Evolutionary conservation across 352 stramenopile species (phyloP).

Genomic region (Phytopythium oedochilum): DNA sequence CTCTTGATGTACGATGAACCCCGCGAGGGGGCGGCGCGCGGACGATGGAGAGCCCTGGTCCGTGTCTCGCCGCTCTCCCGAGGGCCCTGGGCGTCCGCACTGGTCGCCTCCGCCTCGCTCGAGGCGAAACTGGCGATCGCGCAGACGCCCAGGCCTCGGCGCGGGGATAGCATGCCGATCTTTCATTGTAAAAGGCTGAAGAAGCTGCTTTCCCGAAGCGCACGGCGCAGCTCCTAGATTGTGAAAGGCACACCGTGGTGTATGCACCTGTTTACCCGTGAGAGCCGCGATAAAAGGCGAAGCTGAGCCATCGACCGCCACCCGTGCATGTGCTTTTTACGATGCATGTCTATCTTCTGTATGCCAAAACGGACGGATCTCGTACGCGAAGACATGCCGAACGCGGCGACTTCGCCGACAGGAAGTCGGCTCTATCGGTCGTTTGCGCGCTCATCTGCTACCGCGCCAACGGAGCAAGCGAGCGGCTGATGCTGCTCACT

Average conservation of each 20-base stretch:
- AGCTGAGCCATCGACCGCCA: constrained; percentile 47
- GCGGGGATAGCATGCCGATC: constrained; percentile 11
- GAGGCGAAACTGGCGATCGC: background rate
- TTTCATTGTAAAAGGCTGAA: constrained; percentile 38
- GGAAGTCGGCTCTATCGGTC: constrained; percentile 29
- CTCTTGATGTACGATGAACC: constrained; percentile 3
- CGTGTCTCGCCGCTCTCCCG: background rate
- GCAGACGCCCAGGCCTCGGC: background rate
- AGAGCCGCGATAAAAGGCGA: constrained; percentile 64
- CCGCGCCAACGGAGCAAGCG: constrained; percentile 45
- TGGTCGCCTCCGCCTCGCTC: background rate
- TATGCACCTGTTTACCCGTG: constrained; percentile 8
- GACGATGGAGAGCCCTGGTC: background rate
- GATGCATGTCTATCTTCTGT: background rate
- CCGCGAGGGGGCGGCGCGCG: background rate
- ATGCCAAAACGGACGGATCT: constrained; percentile 18
- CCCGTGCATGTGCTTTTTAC: constrained; percentile 2
- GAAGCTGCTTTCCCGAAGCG: constrained; percentile 20
- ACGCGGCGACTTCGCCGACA: constrained; percentile 9
- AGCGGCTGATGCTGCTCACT: constrained; percentile 47
- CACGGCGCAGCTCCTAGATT: constrained; percentile 31
- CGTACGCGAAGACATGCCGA: constrained; percentile 60
- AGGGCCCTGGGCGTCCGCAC: background rate
- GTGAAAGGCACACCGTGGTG: constrained; percentile 22
- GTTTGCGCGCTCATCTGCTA: constrained; percentile 35